Base-by-base conservation (phyloP, 345 rosid genomes). In the Lagerstroemia speciosa region DNA sequence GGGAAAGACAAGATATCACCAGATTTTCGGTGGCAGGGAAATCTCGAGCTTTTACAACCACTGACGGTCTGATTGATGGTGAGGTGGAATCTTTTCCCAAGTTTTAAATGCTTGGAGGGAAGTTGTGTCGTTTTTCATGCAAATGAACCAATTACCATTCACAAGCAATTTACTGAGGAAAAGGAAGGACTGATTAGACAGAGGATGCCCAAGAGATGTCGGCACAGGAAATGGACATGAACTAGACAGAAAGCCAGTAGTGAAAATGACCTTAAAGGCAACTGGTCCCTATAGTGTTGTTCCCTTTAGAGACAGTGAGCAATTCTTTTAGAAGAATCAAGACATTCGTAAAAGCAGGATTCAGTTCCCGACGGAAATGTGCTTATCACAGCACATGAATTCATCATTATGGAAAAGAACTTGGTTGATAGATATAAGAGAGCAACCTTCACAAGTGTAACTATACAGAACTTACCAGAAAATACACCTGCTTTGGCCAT, bases 31-130 rank as follows among this genome's bases (percentile, higher is more conserved):
- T 74, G 86, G 83, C 70, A 75, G 65, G 81, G 84, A 83, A 76
- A 79, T 72, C 79, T 76, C 75, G 40, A 72, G 72, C 75, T 65
- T 76, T 69, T 62, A 53, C 81, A 71, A 72, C 93, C 85, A 81
- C 89, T 66, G 74, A 62, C 70, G 69, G 67, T 64, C 77, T 78
- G 69, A 71, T 72, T 79, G 89, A 82, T 64, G 77, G 69, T 69
- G 72, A 76, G 72, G 60, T 66, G 45, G 71, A 68, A 67, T 67
- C 72, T 68, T 62, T 57, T 58, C 34, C 53, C 67, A n/a, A 68
- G 61, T 14, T 64, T 68, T 33, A 70, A 73, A 73, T 62, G 76
- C 72, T 68, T 48, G 6, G 64, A 52, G 67, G 67, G 48, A 68
- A 67, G 72, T 73, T 68, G 37, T 31, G 72, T 67, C 72, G 24